A percentile compares a stretch with the other conserved stretches of the same genome.
phyloP scores from a whole-genome alignment of 2,329 filamentous ascomycete genomes.

The Diaporthe velutina region DNA sequence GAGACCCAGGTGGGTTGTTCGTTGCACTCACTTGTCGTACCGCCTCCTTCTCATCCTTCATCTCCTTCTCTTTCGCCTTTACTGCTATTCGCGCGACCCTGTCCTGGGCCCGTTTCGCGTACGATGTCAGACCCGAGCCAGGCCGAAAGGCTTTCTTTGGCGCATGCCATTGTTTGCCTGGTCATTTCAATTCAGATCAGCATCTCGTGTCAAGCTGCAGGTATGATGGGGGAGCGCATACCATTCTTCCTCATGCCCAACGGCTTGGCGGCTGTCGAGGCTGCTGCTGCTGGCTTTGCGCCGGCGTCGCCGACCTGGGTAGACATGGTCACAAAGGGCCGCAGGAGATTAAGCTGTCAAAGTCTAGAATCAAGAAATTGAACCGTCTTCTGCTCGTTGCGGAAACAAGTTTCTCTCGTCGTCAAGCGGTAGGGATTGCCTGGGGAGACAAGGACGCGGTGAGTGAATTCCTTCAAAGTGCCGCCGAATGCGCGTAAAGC shows the following conservation, averaged over 20 bases:
- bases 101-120: constrained; percentile 79
- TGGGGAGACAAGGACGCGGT: constrained; percentile 22
- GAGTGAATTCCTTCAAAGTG: constrained; percentile 5
- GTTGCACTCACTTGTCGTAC: constrained; percentile 76
- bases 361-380: neutral
- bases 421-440: constrained; percentile 24
- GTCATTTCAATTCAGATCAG: constrained; percentile 31
- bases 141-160: constrained; percentile 89
- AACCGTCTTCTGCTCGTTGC: neutral
- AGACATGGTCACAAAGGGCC: constrained; percentile 56
- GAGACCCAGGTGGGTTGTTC: constrained; percentile 22
- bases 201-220: neutral
- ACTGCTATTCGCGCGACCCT: constrained; percentile 79
- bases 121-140: constrained; percentile 81
- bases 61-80: constrained; percentile 93
- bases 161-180: constrained; percentile 96
- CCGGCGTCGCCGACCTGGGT: constrained; percentile 47
- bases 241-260: constrained; percentile 87
- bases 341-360: constrained; percentile 30
- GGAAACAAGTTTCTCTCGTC: constrained; percentile 17
- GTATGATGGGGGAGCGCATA: constrained; percentile 54
- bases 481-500: constrained; percentile 3
- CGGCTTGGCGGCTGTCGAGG: constrained; percentile 52
- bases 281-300: constrained; percentile 48
- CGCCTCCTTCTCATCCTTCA: constrained; percentile 96